Conservation (phyloP, 768 basidiomycete species). For the Leccinum disarticulatum region DNA sequence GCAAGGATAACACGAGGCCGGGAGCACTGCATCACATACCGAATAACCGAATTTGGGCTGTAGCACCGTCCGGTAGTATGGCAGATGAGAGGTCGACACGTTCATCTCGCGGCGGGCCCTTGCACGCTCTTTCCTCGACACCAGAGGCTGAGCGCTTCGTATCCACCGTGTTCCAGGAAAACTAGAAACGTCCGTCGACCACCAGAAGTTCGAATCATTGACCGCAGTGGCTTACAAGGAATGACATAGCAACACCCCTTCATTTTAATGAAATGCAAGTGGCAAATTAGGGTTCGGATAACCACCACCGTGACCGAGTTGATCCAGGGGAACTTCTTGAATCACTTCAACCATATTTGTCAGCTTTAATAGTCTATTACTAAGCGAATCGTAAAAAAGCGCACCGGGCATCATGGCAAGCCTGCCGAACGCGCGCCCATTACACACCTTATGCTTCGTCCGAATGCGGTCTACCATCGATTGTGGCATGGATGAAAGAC, state of each 20-base stretch:
- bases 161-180: constrained; percentile 15
- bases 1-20: constrained; percentile 31
- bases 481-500: not conserved
- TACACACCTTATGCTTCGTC: constrained; percentile 12
- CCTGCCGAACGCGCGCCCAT: constrained; percentile 17
- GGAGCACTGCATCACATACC: constrained; percentile 23
- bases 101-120: constrained; percentile 15
- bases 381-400: constrained; percentile 8
- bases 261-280: constrained; percentile 20
- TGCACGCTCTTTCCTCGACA: constrained; percentile 16
- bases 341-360: constrained; percentile 11
- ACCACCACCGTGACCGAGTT: constrained; percentile 21
- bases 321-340: constrained; percentile 9
- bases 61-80: constrained; percentile 7
- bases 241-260: constrained; percentile 16
- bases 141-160: constrained; percentile 4
- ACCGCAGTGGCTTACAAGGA: constrained; percentile 4
- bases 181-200: constrained; percentile 7
- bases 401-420: constrained; percentile 12
- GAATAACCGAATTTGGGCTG: constrained; percentile 17
- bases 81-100: constrained; percentile 18
- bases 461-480: constrained; percentile 10
- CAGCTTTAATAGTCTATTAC: constrained; percentile 12
- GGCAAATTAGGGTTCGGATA: constrained; percentile 22
- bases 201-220: constrained; percentile 9